Evolutionary conservation across 306 rosid genomes (phyloP), one percentile per base, ranked within the genome.

Genomic region (Medicago lupulina): DNA sequence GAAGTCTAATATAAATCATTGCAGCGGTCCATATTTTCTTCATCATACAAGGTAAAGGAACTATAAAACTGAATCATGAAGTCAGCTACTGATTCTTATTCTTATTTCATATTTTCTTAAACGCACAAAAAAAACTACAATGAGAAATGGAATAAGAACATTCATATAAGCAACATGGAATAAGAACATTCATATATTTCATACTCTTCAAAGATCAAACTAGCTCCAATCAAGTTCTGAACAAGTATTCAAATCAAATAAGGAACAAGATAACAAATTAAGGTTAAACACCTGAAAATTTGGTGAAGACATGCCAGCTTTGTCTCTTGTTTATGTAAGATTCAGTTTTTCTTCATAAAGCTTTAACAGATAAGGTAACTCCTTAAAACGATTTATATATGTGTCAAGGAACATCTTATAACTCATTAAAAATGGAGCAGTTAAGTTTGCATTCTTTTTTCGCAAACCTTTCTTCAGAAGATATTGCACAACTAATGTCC

Each of bases 381-480:
- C 41, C 65, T 11, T 9, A 28, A 60, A 28, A 28, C 43, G 44
- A 21, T 14, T 17, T 25, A 85, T 70, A 59, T 75, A 82, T 58
- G 34, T 82, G 38, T 43, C 5, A 36, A 79, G 39, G 36, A 85
- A 85, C 39, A 0, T 1, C 17, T 65, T 17, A 15, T 81, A 80
- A n/a, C 50, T 0, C 1, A 15, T 3, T 3, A 0, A 8, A 46
- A 72, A 55, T n/a, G 79, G 64, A 14, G 4, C 0, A 57, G 15
- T 3, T 46, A 79, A 66, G 67, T 74, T 70, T 1, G 73, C 2
- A 2, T 72, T 9, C 40, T 80, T 55, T 34, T 38, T 57, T 0
- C 76, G 14, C 77, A 84, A 77, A 51, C 86, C 88, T 65, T 81
- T 62, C 2, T 70, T 78, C 12, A 53, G 5, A 60, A 86, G 69